These are phyloP conservation scores for Emericellopsis cladophorae DNA, from an alignment of 2,329 filamentous ascomycete genomes.

Conservation along the genomic window DNA sequence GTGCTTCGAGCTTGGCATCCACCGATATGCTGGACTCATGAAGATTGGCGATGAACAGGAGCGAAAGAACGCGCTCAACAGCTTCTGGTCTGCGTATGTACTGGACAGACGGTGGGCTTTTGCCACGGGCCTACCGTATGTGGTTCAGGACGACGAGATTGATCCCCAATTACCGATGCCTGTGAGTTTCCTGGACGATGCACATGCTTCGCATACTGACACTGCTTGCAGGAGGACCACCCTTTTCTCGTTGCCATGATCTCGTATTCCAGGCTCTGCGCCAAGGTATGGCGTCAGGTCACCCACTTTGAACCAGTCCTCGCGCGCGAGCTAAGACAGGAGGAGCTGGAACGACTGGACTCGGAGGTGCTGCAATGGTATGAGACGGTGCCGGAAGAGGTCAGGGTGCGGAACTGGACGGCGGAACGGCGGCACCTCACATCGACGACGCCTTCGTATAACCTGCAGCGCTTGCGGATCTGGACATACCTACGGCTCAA, in stretches of 20 bases:
- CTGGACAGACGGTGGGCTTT: conserved; percentile 82
- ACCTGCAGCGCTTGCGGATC: conserved; percentile 62
- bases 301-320: conserved; percentile 51
- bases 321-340: conserved; percentile 52
- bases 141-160: conserved; percentile 74
- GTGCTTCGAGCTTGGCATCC: conserved; percentile 72
- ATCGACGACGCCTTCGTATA: conserved; percentile 43
- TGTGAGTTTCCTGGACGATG: conserved; percentile 31
- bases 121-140: conserved; percentile 77
- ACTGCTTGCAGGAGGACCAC: conserved; percentile 27
- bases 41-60: conserved; percentile 58
- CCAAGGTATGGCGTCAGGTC: conserved; percentile 77
- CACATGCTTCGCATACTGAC: conserved; percentile 8
- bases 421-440: conserved; percentile 32
- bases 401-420: conserved; percentile 47
- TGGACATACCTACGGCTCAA: conserved; percentile 80
- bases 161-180: conserved; percentile 69
- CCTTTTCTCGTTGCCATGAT: conserved; percentile 80
- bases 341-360: conserved; percentile 71
- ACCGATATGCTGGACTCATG: conserved; percentile 61
- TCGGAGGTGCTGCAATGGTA: conserved; percentile 83
- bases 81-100: conserved; percentile 81
- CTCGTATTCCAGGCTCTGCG: conserved; percentile 67
- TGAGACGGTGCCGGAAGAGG: conserved; percentile 52
- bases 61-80: conserved; percentile 51